Evolutionary conservation across 176 grass and related monocot species (phyloP).

Genomic region (Oryza punctata): DNA sequence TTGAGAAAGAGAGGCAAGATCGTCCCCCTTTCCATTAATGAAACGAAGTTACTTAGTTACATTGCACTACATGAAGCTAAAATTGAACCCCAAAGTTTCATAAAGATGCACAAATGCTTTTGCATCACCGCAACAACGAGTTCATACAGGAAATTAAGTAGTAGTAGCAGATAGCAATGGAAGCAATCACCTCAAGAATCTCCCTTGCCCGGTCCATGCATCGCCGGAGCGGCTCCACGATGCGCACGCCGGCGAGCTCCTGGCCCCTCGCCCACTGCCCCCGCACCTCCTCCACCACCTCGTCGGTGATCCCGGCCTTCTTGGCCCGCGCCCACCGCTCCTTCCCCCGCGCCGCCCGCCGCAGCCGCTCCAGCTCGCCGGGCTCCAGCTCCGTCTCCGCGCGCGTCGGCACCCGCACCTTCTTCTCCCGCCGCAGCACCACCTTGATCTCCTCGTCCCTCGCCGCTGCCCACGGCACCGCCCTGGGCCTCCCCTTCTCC

Average conservation of each 20-base stretch:
- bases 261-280: conserved; percentile 42
- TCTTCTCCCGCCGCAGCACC: conserved; percentile 64
- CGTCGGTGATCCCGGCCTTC: conserved; percentile 66
- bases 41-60: no score
- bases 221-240: conserved; percentile 65
- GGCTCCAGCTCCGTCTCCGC: conserved; percentile 46
- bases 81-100: neutral
- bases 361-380: conserved; percentile 47
- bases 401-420: conserved; percentile 39
- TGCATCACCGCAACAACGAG: neutral
- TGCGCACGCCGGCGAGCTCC: conserved; percentile 51
- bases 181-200: conserved; percentile 55
- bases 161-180: neutral
- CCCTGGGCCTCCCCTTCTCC: neutral
- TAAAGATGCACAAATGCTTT: neutral
- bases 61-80: neutral
- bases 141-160: neutral
- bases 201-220: conserved; percentile 74
- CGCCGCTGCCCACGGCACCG: conserved; percentile 54
- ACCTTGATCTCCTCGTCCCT: conserved; percentile 44
- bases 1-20: no score
- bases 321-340: conserved; percentile 53
- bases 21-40: no score
- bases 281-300: conserved; percentile 53
- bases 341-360: conserved; percentile 39